Percentiles rank a stretch among this genome's conserved stretches.
Evolutionary conservation across 768 basidiomycete genomes (phyloP).

Genomic region (Wakefieldia striispora): DNA sequence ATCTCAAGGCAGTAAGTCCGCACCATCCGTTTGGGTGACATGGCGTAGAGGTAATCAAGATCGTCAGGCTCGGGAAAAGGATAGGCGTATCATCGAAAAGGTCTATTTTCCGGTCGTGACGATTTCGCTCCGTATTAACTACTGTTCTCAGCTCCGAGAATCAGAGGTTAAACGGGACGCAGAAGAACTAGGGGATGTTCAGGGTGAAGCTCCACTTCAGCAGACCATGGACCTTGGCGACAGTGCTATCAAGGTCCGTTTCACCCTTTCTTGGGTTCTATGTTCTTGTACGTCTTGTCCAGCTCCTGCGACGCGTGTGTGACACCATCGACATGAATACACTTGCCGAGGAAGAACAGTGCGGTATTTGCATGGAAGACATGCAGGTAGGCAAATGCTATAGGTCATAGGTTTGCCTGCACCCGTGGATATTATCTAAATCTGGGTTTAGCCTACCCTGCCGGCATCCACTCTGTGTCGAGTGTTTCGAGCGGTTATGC

Average conservation of each 20-base stretch:
- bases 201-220: not conserved
- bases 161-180: conserved; percentile 15
- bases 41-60: not conserved
- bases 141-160: conserved; percentile 13
- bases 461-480: conserved; percentile 14
- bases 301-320: conserved; percentile 17
- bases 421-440: not conserved
- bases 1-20: conserved; percentile 7
- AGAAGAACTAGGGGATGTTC: conserved; percentile 8
- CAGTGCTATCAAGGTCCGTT: conserved; percentile 9
- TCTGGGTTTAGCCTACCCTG: conserved; percentile 10
- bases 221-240: conserved; percentile 9
- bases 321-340: conserved; percentile 22
- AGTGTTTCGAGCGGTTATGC: conserved; percentile 12
- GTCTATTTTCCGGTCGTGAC: not conserved
- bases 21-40: not conserved
- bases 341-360: conserved; percentile 21
- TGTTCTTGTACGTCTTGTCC: not conserved
- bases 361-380: conserved; percentile 17
- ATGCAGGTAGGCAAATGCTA: conserved; percentile 18
- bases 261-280: not conserved
- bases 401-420: conserved; percentile 10
- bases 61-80: conserved; percentile 11
- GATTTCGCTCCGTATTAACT: not conserved
- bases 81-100: conserved; percentile 16